A percentile compares a stretch with the other conserved stretches of the same genome.
Conservation (phyloP, 2,329 filamentous ascomycete species). For the Fusarium bactridioides region DNA sequence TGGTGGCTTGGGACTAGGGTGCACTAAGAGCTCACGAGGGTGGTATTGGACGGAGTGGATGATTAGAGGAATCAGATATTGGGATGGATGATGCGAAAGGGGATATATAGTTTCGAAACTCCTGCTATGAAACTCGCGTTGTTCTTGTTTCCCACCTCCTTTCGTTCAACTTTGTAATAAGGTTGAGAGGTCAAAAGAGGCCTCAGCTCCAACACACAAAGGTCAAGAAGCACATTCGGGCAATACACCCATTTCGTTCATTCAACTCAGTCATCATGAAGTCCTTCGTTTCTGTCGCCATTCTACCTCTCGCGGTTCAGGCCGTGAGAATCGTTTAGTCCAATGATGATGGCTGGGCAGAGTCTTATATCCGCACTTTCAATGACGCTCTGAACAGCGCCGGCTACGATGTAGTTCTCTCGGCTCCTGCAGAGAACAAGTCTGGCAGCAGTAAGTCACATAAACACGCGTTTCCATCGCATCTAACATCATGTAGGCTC, state of each 20-base stretch:
- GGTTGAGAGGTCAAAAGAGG: background rate
- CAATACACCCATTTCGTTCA: background rate
- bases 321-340: constrained; percentile 66
- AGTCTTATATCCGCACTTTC: constrained; percentile 69
- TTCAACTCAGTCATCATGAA: constrained; percentile 41
- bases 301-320: constrained; percentile 42
- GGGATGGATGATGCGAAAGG: constrained; percentile 27
- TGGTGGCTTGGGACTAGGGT: background rate
- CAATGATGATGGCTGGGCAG: constrained; percentile 80
- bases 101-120: constrained; percentile 22
- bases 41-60: constrained; percentile 27
- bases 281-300: constrained; percentile 30
- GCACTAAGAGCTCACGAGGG: constrained; percentile 10
- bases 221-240: background rate
- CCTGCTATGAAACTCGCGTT: background rate
- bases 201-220: background rate
- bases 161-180: background rate
- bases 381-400: constrained; percentile 62
- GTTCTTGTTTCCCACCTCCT: background rate
- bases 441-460: constrained; percentile 63
- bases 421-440: constrained; percentile 71
- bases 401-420: constrained; percentile 69
- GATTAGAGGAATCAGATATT: constrained; percentile 29
- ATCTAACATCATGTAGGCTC: constrained; percentile 56
- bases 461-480: background rate